These are phyloP conservation scores for Dunaliella salina DNA, from an alignment of 163 green algal genomes.

Conservation along the genomic window DNA sequence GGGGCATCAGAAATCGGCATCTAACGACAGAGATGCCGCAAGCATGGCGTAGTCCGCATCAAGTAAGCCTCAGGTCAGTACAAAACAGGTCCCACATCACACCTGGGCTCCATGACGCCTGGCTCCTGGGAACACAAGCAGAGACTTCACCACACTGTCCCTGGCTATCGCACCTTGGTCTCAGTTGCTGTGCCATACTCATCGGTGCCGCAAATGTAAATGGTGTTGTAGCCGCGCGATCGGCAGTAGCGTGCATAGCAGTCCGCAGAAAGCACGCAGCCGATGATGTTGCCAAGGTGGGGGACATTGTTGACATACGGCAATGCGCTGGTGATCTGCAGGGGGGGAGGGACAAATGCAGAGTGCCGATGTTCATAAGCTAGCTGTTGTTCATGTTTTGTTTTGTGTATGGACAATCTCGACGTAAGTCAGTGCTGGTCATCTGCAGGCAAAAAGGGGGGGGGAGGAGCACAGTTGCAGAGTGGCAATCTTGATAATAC, in stretches of 20 bases:
- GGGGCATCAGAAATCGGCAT: too few relatives aligned
- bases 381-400: too few relatives aligned
- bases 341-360: neutral
- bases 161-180: slow-evolving; percentile 73
- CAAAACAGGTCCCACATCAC: too few relatives aligned
- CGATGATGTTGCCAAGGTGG: slow-evolving; percentile 98
- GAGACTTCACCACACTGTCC: neutral
- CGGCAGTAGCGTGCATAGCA: slow-evolving; percentile 88
- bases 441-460: slow-evolving; percentile 61
- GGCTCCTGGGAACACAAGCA: neutral
- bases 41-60: too few relatives aligned
- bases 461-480: too few relatives aligned
- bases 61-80: too few relatives aligned
- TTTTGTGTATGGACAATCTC: slow-evolving; percentile 94
- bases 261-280: slow-evolving; percentile 93
- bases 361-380: too few relatives aligned
- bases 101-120: too few relatives aligned
- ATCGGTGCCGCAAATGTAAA: slow-evolving; percentile 97
- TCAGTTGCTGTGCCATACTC: slow-evolving; percentile 98
- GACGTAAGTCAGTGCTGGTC: slow-evolving; percentile 93
- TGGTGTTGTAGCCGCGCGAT: slow-evolving; percentile 80
- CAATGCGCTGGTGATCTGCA: slow-evolving; percentile 84
- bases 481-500: too few relatives aligned
- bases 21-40: too few relatives aligned
- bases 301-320: slow-evolving; percentile 99